phyloP scores from a whole-genome alignment of 108 stramenopile genomes.

The Pelagomonas calceolata region DNA sequence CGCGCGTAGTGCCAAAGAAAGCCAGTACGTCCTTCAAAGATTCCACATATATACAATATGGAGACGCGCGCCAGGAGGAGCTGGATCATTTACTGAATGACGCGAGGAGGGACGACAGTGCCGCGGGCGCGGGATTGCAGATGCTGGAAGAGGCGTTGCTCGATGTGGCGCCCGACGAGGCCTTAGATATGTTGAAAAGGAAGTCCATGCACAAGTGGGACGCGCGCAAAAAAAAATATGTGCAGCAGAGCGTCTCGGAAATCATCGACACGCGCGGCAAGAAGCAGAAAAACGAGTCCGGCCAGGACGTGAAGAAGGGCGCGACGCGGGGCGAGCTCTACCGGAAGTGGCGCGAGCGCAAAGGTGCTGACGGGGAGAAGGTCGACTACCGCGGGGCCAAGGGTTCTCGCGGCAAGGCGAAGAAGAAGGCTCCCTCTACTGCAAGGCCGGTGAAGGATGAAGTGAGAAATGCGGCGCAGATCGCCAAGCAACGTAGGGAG shows the following conservation, averaged over 20 bases:
- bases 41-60: constrained; percentile 67
- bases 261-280: neutral
- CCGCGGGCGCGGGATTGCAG: constrained; percentile 37
- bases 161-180: constrained; percentile 89
- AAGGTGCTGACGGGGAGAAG: no score
- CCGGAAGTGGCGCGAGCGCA: no score
- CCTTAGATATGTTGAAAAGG: constrained; percentile 68
- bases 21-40: constrained; percentile 55
- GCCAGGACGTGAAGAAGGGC: neutral
- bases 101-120: constrained; percentile 43
- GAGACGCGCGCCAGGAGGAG: constrained; percentile 53
- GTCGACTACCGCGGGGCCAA: no score
- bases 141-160: constrained; percentile 77
- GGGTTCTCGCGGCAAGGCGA: no score
- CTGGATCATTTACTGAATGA: constrained; percentile 78
- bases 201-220: constrained; percentile 94
- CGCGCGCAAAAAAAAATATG: constrained; percentile 53
- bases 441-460: no score
- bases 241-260: neutral
- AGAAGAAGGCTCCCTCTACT: no score
- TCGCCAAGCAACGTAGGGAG: no score
- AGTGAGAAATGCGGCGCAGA: no score
- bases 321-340: neutral
- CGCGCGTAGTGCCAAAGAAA: constrained; percentile 21
- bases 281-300: neutral